These are phyloP conservation scores for Colletotrichum cuscutae DNA, from an alignment of 2,329 filamentous ascomycete genomes.

Conservation along the genomic window DNA sequence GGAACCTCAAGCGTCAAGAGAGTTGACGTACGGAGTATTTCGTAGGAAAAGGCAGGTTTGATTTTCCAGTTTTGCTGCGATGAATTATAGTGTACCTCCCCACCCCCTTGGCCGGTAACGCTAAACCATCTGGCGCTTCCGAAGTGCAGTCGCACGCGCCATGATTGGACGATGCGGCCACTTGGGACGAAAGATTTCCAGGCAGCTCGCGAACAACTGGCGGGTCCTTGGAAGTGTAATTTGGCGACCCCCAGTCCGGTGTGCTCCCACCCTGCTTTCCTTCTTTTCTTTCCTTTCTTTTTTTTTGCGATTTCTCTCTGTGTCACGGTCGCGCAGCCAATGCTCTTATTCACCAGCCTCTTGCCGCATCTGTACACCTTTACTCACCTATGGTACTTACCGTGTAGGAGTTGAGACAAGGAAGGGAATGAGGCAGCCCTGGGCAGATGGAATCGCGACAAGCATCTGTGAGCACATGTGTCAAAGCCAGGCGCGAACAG, in stretches of 20 bases:
- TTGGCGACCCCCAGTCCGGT: conserved; percentile 5
- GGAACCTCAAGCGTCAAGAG: neutral
- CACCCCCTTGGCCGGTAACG: neutral
- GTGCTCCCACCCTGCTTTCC: neutral
- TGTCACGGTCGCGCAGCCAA: neutral
- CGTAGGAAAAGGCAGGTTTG: neutral
- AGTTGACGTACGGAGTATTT: neutral
- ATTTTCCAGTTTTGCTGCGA: neutral
- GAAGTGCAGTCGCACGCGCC: neutral
- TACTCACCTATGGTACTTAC: too few species aligned
- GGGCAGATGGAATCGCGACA: too few species aligned
- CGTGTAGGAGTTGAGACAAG: neutral
- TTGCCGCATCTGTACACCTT: neutral
- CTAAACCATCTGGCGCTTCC: conserved; percentile 18
- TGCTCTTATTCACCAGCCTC: neutral
- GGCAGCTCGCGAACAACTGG: conserved; percentile 16
- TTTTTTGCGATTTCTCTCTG: neutral
- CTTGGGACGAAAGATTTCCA: conserved; percentile 18
- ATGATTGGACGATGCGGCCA: conserved; percentile 26
- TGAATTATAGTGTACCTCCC: neutral
- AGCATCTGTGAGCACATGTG: neutral
- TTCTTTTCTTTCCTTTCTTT: neutral
- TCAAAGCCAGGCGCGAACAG: neutral
- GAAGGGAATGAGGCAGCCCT: neutral
- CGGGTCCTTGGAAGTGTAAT: conserved; percentile 19